Base-by-base conservation (phyloP, 495 filamentous ascomycete genomes). In the Aspergillus affinis region DNA sequence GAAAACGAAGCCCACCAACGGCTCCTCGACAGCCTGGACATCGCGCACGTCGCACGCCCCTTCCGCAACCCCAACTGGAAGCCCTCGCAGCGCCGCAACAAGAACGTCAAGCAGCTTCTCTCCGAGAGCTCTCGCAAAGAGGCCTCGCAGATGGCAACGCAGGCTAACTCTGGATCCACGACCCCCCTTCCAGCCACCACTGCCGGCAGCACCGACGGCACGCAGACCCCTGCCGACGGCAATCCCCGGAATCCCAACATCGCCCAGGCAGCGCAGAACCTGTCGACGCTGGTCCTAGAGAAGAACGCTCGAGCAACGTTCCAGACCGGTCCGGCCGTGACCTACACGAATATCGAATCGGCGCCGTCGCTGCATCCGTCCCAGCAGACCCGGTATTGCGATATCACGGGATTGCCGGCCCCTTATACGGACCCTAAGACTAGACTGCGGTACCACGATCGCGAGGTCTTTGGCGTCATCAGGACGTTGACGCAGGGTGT, bases 31-130 rank as follows among this genome's bases (percentile, higher is more conserved):
- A 73, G 87, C 61, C 89, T 98, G 59, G 94, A 98, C 74, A 89
- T 97, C 64, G 86, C 92, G 60, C 79, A 84, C 18, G 81, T 91
- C 67, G 87, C 82, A 23, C 91, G 92, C 71, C 89, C 85, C 57
- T 98, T 95, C 81, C 92, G 94, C 63, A 96, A 91, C 68, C 78
- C 88, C 0, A 73, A 86, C 69, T 98, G 93, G 93, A 91, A 88
- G 61, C 90, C 95, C 18, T 89, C 93, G 58, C 89, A 92, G 72
- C 91, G 94, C 15, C 91, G 94, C 72, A 98, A 97, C 81, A 97
- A 97, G 78, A 97, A 95, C 69, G 87, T 98, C 74, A 98, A 98
- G 74, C 90, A 96, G 69, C 92, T 98, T 59, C 82, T 98, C 61
- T 86, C 91, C n/a, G 94, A 98, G 64, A 90, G 87, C 27, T 82